Evolutionary conservation across 257 asterid genomes (phyloP).

Genomic region (Dorcoceras hygrometricum): DNA sequence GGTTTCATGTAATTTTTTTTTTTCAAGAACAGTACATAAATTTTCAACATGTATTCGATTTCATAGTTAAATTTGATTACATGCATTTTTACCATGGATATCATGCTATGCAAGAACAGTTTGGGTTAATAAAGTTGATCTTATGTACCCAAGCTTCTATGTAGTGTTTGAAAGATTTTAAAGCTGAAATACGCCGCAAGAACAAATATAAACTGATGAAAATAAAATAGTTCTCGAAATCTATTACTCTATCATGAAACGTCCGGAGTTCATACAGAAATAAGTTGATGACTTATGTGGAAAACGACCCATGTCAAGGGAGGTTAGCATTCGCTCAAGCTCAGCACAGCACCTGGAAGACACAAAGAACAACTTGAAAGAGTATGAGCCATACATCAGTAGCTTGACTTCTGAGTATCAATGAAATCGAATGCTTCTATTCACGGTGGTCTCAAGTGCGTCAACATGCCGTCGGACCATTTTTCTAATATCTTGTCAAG

Average conservation of each 20-base stretch:
- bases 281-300: not conserved
- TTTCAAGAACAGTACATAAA: too few species aligned
- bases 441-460: slow-evolving; percentile 77
- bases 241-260: not conserved
- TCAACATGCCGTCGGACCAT: slow-evolving; percentile 75
- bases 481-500: slow-evolving; percentile 54
- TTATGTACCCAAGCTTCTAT: too few species aligned
- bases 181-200: too few species aligned
- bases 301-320: not conserved
- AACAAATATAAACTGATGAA: not conserved
- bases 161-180: too few species aligned
- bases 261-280: not conserved
- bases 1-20: not conserved
- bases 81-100: too few species aligned
- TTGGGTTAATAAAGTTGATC: too few species aligned
- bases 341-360: not conserved
- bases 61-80: too few species aligned
- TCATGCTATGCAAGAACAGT: too few species aligned
- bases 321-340: not conserved
- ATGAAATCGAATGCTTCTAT: slow-evolving; percentile 56
- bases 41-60: not conserved
- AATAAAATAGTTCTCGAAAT: not conserved
- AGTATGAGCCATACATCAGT: not conserved
- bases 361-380: not conserved
- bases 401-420: slow-evolving; percentile 30